Base-by-base conservation (phyloP, 2,329 filamentous ascomycete genomes). In the Penicillium sumatraense region DNA sequence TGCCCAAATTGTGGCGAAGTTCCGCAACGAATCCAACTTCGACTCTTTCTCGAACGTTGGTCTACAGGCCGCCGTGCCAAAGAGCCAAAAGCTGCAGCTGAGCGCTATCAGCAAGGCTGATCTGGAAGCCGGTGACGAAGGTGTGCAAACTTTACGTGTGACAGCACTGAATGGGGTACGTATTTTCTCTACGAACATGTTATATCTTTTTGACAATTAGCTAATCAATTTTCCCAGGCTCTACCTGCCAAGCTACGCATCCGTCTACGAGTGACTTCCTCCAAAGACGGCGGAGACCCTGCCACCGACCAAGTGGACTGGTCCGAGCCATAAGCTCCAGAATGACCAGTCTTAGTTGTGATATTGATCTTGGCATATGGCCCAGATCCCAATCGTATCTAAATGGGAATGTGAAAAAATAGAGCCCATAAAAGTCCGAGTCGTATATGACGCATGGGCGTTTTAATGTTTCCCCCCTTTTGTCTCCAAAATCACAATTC, bases 271-370 rank as follows among this genome's bases (percentile, higher is more conserved):
- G 85, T 99, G 68, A 87, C 85, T 54, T 98, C 92, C 72, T 80
- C 84, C 29, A 89, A 89, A 73, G 86, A 89, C 54, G 83, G 85
- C 54, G 85, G 81, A 21, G 86, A 86, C 49, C 83, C 88, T 59
- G 82, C 96, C 16, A 89, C 89, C 71, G 95, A 99, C 69, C 93
- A 98, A 77, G 92, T 98, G 55, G 96, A 97, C 78, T 99, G 95
- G 95, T 88, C 90, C 26, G 95, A 99, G 76, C 88, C 91, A 42
- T 72, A 56, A 64, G 44, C 26, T 8, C 23, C 23, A n/a, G 31
- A 29, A 29, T 23, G 9, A 20, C 6, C 8, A 35, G 31, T 5
- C 16, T 18, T 14, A 3, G 23, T 26, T 16, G 14, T 23, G 31
- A 4, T 11, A n/a, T 23, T 29, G 23, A 29, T 18, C 5, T 18